phyloP scores from a whole-genome alignment of 2,329 filamentous ascomycete species.

The Fusarium tanahbumbuense region DNA sequence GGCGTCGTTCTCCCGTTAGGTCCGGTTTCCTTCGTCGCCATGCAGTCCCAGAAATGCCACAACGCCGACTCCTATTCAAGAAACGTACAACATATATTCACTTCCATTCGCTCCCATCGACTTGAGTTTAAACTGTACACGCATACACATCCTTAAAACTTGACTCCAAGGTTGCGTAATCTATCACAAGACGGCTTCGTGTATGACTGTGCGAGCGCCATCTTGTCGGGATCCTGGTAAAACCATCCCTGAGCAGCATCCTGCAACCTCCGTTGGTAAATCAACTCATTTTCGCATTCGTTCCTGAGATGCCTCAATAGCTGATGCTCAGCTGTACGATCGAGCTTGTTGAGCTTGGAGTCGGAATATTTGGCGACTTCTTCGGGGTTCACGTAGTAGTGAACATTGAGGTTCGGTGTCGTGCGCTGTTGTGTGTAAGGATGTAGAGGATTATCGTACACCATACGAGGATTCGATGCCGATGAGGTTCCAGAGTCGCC shows the following conservation, averaged over 20 bases:
- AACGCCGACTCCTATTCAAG: slow-evolving; percentile 48
- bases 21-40: slow-evolving; percentile 37
- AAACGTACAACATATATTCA: slow-evolving; percentile 27
- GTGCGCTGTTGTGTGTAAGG: slow-evolving; percentile 81
- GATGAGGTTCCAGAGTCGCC: slow-evolving; percentile 55
- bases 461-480: slow-evolving; percentile 70
- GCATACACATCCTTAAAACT: slow-evolving; percentile 35
- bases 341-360: slow-evolving; percentile 78
- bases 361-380: slow-evolving; percentile 78
- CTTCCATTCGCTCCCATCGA: background rate
- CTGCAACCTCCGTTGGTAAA: slow-evolving; percentile 72
- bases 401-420: slow-evolving; percentile 76
- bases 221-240: slow-evolving; percentile 81
- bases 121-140: background rate
- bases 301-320: slow-evolving; percentile 75
- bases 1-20: slow-evolving; percentile 24
- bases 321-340: slow-evolving; percentile 79
- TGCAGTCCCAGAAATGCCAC: slow-evolving; percentile 46
- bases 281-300: slow-evolving; percentile 80
- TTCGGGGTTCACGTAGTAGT: slow-evolving; percentile 86
- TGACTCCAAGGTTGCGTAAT: slow-evolving; percentile 57
- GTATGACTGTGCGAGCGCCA: slow-evolving; percentile 73
- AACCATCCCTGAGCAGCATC: slow-evolving; percentile 91
- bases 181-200: slow-evolving; percentile 65
- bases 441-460: slow-evolving; percentile 76